Evolutionary conservation across 108 stramenopile species (phyloP).

Genomic region (Discostella stelligeroides): DNA sequence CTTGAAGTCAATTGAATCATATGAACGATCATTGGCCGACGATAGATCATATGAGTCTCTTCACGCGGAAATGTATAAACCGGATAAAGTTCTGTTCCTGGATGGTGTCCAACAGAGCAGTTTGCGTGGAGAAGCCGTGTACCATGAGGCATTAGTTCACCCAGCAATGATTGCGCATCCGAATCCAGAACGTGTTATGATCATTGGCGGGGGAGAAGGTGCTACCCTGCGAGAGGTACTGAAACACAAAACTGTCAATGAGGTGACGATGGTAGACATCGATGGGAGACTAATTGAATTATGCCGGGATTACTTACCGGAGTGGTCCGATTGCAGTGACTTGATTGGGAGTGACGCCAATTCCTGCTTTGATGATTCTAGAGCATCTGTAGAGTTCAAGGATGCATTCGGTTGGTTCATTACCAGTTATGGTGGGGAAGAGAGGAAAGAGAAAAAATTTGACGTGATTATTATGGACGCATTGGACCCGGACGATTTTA

Average conservation of each 20-base stretch:
- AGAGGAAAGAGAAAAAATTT: slow-evolving; percentile 6
- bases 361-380: slow-evolving; percentile 74
- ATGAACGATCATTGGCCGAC: slow-evolving; percentile 44
- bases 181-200: slow-evolving; percentile 68
- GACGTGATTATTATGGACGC: slow-evolving; percentile 50
- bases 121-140: slow-evolving; percentile 48
- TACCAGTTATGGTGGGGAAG: slow-evolving; percentile 31
- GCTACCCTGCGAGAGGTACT: slow-evolving; percentile 81
- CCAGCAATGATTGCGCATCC: slow-evolving; percentile 91
- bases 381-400: slow-evolving; percentile 35
- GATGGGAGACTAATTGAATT: slow-evolving; percentile 57
- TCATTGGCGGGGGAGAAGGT: slow-evolving; percentile 85
- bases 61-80: slow-evolving; percentile 56
- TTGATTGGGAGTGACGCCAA: slow-evolving; percentile 30
- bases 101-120: slow-evolving; percentile 68
- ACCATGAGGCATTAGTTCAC: slow-evolving; percentile 92
- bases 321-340: slow-evolving; percentile 62
- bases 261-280: slow-evolving; percentile 66
- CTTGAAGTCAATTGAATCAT: slow-evolving; percentile 35
- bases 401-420: slow-evolving; percentile 72
- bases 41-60: slow-evolving; percentile 64
- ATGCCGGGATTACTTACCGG: slow-evolving; percentile 41
- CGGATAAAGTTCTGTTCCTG: slow-evolving; percentile 58
- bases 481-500: slow-evolving; percentile 33
- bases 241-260: slow-evolving; percentile 82